Evolutionary conservation across 805 yeast genomes (phyloP).

Genomic region (Monosporozyma unispora): DNA sequence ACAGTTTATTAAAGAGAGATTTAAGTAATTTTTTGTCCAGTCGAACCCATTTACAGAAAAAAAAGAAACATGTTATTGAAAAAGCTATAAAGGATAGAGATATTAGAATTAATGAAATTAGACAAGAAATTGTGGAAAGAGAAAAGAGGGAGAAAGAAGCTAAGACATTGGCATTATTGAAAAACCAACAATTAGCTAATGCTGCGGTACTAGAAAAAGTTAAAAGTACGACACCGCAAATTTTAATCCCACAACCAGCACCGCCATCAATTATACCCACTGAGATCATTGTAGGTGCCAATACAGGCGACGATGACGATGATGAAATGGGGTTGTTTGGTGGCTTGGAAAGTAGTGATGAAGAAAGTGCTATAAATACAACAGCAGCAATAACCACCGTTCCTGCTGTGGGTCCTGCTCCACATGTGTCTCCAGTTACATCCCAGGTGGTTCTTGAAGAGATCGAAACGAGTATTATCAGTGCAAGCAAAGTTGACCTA

Average conservation of each 20-base stretch:
- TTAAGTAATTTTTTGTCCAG: constrained; percentile 11
- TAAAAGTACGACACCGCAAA: background rate
- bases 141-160: background rate
- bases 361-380: constrained; percentile 19
- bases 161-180: constrained; percentile 11
- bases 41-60: constrained; percentile 11
- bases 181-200: constrained; percentile 26
- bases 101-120: constrained; percentile 20
- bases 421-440: too few relatives aligned
- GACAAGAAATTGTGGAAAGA: background rate
- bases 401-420: background rate
- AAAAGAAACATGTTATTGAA: constrained; percentile 17
- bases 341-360: constrained; percentile 24
- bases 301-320: constrained; percentile 7
- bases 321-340: constrained; percentile 27
- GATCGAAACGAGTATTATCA: background rate
- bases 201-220: background rate
- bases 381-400: background rate
- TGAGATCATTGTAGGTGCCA: background rate
- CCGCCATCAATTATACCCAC: background rate
- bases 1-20: background rate
- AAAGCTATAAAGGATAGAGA: constrained; percentile 30
- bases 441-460: background rate
- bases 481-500: background rate
- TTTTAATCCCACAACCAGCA: background rate